Base-by-base conservation (phyloP, 805 yeast genomes). In the Teunomyces lycoperdinae region DNA sequence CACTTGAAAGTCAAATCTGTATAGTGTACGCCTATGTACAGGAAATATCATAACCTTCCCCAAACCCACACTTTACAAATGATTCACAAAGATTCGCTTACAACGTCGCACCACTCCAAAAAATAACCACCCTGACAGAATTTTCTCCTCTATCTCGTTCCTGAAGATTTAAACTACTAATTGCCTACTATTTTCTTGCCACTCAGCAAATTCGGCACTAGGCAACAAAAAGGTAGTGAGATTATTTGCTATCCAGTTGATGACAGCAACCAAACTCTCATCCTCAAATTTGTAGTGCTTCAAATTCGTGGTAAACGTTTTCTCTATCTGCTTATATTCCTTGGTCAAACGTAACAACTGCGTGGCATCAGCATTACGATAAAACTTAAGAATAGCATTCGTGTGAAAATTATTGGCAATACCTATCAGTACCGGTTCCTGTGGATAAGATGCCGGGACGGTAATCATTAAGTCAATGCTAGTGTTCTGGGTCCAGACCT, bases 381-480 rank as follows among this genome's bases (percentile, higher is more conserved):
- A 54, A 46, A 59, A 54, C 33, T 66, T 65, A 9, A 64, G 51
- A 35, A 67, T 53, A 20, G 65, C 55, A 49, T 63, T 63, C 42
- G 60, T 58, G 45, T 64, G 65, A 61, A 62, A 67, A 52, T 61
- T 67, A 34, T 61, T 55, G 8, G 69, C 64, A 3, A 70, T 51
- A 16, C 54, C 57, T 8, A 70, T 50, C 9, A 48, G 46, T 1
- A 62, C 47, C 3, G 53, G 48, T 1, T 46, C 28, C n/a, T 60
- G 54, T 0, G 77, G 77, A 45, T 67, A 72, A 32, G 58, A 50
- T 2, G 50, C 56, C 0, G 76, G 77, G 13, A 73, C 62, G 1
- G 58, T 51, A 8, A 73, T 39, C 49, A 70, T 55, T 14, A 72
- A 36, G 31, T 72, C 75, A 2, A 71, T 44, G 9, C 48, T 9